phyloP scores from a whole-genome alignment of 73 alveolate species.

The Effrenium voratum region DNA sequence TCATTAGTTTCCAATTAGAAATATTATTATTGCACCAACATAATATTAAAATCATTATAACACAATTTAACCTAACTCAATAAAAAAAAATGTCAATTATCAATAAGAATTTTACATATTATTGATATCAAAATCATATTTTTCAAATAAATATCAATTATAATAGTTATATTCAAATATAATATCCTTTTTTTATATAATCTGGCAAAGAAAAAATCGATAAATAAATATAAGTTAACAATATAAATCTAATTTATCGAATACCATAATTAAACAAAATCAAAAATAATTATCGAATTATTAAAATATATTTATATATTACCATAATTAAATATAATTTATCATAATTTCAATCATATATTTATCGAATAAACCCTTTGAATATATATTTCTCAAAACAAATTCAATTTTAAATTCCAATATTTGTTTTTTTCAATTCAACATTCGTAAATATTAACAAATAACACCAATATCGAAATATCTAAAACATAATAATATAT shows the following conservation, averaged over 20 bases:
- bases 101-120: background rate
- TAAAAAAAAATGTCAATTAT: background rate
- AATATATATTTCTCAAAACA: background rate
- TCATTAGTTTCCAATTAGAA: too few species aligned
- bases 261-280: background rate
- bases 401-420: background rate
- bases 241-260: background rate
- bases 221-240: background rate
- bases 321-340: too few species aligned
- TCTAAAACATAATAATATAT: too few species aligned
- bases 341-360: background rate
- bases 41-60: background rate
- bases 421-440: background rate
- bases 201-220: background rate
- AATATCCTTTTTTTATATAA: background rate
- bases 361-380: too few species aligned
- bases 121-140: background rate
- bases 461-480: too few species aligned
- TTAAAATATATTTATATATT: background rate
- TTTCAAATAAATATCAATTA: background rate
- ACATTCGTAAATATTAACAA: background rate
- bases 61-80: background rate
- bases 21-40: too few species aligned
- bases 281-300: background rate
- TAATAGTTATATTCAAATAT: background rate